Evolutionary conservation across 208 protist genomes (phyloP).

Genomic region (Trypanosoma congolense): DNA sequence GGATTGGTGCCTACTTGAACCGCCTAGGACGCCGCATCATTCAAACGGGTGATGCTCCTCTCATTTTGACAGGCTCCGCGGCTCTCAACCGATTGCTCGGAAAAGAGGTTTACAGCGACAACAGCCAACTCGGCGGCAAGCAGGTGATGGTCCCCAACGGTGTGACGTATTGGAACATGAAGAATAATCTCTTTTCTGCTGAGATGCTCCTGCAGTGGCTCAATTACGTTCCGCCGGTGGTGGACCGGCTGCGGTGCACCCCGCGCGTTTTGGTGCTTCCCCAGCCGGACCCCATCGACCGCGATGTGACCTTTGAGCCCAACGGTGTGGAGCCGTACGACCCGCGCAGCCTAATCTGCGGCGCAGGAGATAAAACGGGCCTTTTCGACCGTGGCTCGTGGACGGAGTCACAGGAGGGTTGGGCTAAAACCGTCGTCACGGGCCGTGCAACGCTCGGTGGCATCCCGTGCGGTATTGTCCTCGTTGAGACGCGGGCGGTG

Average conservation of each 20-base stretch:
- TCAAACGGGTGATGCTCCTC: constrained; percentile 89
- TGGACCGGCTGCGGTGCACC: constrained; percentile 35
- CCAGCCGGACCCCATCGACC: constrained; percentile 56
- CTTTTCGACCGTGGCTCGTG: constrained; percentile 91
- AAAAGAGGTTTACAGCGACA: constrained; percentile 95
- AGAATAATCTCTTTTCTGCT: constrained; percentile 83
- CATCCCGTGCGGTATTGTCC: constrained; percentile 96
- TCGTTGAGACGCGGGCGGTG: constrained; percentile 95
- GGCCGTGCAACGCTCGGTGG: constrained; percentile 96
- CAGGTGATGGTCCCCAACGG: constrained; percentile 97
- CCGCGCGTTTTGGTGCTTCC: constrained; percentile 37
- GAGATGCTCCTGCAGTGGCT: constrained; percentile 83
- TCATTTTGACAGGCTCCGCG: constrained; percentile 94
- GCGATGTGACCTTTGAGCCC: constrained; percentile 77
- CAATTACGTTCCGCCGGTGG: constrained; percentile 78
- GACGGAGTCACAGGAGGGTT: constrained; percentile 91
- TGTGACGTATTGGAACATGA: constrained; percentile 87
- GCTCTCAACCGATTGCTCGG: constrained; percentile 94
- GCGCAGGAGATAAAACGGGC: constrained; percentile 34
- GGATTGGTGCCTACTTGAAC: constrained; percentile 98
- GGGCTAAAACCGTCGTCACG: constrained; percentile 95
- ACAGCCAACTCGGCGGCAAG: constrained; percentile 95
- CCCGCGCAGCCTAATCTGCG: constrained; percentile 73
- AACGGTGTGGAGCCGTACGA: constrained; percentile 69
- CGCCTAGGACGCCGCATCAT: constrained; percentile 96